Evolutionary conservation across 495 filamentous ascomycete species (phyloP), one percentile per base, ranked within the genome.

Genomic region (Neurospora sp.): DNA sequence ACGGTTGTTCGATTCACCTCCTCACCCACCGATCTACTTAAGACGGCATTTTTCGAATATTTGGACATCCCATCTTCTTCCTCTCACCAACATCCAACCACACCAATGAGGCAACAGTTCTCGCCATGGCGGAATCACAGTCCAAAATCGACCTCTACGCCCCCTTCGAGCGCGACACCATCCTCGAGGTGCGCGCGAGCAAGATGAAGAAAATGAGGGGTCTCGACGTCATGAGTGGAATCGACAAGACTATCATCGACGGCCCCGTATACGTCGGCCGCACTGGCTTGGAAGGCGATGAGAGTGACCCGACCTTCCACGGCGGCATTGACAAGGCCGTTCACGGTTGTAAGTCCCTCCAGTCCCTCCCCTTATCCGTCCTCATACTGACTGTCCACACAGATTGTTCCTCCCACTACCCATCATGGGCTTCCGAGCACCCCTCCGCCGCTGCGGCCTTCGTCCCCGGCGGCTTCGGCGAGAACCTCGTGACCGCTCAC

Each of bases 311-410:
- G 7, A 84, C 83, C 1, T 86, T 85, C 59, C 88, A 89, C 72
- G 86, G 87, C 42, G 86, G 86, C 1, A 72, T 74, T 0, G 87
- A 90, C 70, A 88, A 88, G 75, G 87, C 88, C 3, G 79, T 90
- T 39, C 86, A 88, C 70, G 86, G 86, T 44, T 90, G 84, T 84
- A 75, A 76, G 80, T 74, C 53, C n/a, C 39, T 8, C 42, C 42
- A n/a, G 16, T 42, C 41, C 41, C 41, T 3, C 41, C 6, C 41
- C 40, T 41, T 12, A 12, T 41, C 40, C 16, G 40, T 40, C 35
- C 61, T 10, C n/a, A 40, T 40, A 40, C 41, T 45, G 7, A 45
- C 44, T 8, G 3, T 45, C 3, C 8, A 45, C 17, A 27, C 45
- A 86, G 84, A 89, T 72, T 87, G 82, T 79, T 83, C 82, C 17